Percentiles rank a stretch among this genome's conserved stretches.
Conservation (phyloP, 352 stramenopile genomes). For the Phytophthora ramorum region DNA sequence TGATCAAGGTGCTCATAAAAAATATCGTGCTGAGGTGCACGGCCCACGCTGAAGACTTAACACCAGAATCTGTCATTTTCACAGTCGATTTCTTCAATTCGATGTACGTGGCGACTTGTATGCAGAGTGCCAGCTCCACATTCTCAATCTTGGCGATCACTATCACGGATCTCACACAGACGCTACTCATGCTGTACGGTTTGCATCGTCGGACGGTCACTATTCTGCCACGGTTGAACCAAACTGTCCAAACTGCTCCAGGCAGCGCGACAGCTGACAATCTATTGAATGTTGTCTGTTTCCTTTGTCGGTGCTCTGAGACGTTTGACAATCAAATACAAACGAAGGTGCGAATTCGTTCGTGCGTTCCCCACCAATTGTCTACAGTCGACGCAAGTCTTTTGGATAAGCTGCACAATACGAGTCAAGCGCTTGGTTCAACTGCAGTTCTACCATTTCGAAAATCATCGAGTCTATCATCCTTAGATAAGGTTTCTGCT, state of each 20-base stretch:
- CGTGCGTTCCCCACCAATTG: slow-evolving; percentile 17
- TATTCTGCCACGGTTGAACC: background rate
- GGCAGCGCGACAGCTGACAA: background rate
- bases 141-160: slow-evolving; percentile 13
- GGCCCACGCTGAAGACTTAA: slow-evolving; percentile 24
- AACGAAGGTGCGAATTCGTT: slow-evolving; percentile 5
- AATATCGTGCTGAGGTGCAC: slow-evolving; percentile 24
- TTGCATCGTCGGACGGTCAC: slow-evolving; percentile 1
- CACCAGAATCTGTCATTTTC: slow-evolving; percentile 33
- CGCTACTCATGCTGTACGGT: slow-evolving; percentile 18
- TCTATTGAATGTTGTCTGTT: slow-evolving; percentile 3
- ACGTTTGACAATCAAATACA: slow-evolving; percentile 9
- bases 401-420: slow-evolving; percentile 7
- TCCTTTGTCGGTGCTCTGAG: slow-evolving; percentile 11
- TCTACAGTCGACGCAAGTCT: slow-evolving; percentile 1
- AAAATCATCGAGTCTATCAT: slow-evolving; percentile 4
- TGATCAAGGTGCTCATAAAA: slow-evolving; percentile 41
- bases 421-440: background rate
- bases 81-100: slow-evolving; percentile 40
- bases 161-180: slow-evolving; percentile 20
- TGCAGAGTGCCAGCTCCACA: slow-evolving; percentile 29
- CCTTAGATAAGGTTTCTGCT: slow-evolving; percentile 1
- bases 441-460: slow-evolving; percentile 15
- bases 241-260: background rate
- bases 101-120: slow-evolving; percentile 28